Evolutionary conservation across 495 filamentous ascomycete genomes (phyloP), one percentile per base, ranked within the genome.

Genomic region (Aspergillus ostianus): DNA sequence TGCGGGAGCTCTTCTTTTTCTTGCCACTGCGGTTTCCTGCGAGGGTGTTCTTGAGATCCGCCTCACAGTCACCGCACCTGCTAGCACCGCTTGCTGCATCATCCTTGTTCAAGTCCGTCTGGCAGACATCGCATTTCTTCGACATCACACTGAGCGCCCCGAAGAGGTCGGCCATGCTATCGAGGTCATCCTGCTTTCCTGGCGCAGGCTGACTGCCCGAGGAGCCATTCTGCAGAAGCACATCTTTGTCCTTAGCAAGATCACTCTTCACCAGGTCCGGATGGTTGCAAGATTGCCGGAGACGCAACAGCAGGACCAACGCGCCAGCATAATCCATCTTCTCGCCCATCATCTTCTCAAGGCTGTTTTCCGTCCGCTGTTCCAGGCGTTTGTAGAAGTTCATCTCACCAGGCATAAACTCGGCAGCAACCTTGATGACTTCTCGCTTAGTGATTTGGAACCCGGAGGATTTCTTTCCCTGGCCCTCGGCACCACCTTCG

Each of bases 271-370:
- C 85, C 55, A 98, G 77, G 53, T 91, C 84, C 0, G 92, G 90
- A 72, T 98, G 94, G 67, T 98, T 96, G 74, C 94, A 98, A 41
- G 91, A 88, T 72, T 98, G 93, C 53, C 93, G 84, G 58, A 98
- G 79, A 50, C 94, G 87, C 59, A 98, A 76, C 15, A 98, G 82
- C 60, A 98, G 73, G 13, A 96, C 90, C 64, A 98, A 85, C 19
- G 94, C 94, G 61, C 86, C 87, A 20, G 89, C 88, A 73, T 93
- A 93, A 68, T 89, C 90, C 23, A 88, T 70, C 64, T 90, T 89
- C 6, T 80, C 85, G 44, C 82, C 84, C 85, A 96, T 92, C 90
- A 97, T 94, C 67, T 87, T 84, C 59, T 94, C 86, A 52, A 98
- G 79, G 61, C 88, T 89, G 67, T 85, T 85, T 65, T 97, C 90